Conservation (phyloP, 148 eudicot species). For the Rhododendron kiyosumense region DNA sequence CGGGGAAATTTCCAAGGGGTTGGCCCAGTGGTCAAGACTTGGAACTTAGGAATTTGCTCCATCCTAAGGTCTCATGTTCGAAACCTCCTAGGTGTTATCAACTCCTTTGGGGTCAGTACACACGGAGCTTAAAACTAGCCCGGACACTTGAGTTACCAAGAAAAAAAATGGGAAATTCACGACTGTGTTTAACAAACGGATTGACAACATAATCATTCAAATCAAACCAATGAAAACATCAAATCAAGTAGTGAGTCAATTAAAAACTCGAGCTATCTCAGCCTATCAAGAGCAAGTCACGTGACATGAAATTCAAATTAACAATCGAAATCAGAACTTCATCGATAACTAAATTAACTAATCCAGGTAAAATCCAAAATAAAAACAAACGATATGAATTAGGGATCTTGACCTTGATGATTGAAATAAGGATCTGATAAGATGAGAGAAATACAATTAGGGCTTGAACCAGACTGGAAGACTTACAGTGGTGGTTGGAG, state of each 20-base stretch:
- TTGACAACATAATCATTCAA: not conserved
- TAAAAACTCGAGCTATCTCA: not conserved
- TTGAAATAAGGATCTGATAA: not conserved
- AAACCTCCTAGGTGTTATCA: too few species aligned
- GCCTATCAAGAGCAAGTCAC: not conserved
- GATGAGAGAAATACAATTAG: not conserved
- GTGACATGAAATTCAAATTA: not conserved
- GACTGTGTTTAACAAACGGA: not conserved
- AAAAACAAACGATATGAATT: not conserved
- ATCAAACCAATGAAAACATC: not conserved
- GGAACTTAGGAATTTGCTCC: too few species aligned
- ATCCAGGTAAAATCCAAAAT: not conserved
- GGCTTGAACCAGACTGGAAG: not conserved
- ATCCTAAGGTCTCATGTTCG: too few species aligned
- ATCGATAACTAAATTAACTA: not conserved
- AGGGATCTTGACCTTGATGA: not conserved
- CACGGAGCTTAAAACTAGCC: too few species aligned
- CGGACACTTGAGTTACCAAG: too few species aligned
- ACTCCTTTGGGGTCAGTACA: too few species aligned
- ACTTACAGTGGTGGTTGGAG: conserved; percentile 2
- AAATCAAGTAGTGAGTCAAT: not conserved
- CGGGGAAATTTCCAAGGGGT: too few species aligned
- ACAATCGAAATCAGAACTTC: not conserved
- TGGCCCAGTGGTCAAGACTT: too few species aligned
- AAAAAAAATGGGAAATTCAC: not conserved